Evolutionary conservation across 2,329 filamentous ascomycete genomes (phyloP).

Genomic region (Pezicula carpinea): DNA sequence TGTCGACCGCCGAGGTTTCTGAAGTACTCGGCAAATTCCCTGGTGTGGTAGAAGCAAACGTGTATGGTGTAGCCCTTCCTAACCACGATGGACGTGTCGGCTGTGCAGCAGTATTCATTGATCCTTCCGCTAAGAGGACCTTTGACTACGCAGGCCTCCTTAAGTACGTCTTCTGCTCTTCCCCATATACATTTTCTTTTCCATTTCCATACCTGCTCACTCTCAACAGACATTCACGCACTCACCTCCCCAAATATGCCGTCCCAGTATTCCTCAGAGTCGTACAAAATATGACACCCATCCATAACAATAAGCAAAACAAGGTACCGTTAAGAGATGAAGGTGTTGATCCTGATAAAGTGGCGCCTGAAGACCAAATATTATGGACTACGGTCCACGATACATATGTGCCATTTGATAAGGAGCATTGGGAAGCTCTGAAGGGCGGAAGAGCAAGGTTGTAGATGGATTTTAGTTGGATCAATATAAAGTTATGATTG

Average conservation of each 20-base stretch:
- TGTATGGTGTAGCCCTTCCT: conserved; percentile 64
- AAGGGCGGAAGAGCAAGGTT: conserved; percentile 39
- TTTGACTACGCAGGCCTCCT: conserved; percentile 60
- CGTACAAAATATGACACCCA: conserved; percentile 52
- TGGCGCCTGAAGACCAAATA: conserved; percentile 36
- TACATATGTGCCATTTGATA: conserved; percentile 54
- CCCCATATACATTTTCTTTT: too few species aligned
- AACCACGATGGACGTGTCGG: conserved; percentile 65
- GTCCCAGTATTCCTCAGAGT: conserved; percentile 70
- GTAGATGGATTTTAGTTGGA: too few species aligned
- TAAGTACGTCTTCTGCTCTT: conserved; percentile 27
- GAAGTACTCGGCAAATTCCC: conserved; percentile 57
- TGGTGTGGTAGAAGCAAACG: conserved; percentile 60
- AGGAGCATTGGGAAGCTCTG: conserved; percentile 53
- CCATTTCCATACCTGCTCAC: neutral
- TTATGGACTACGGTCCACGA: conserved; percentile 55
- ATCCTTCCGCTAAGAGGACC: conserved; percentile 36
- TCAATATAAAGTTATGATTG: too few species aligned
- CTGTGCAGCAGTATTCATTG: conserved; percentile 58
- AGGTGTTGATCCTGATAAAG: conserved; percentile 54
- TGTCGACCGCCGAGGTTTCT: conserved; percentile 62
- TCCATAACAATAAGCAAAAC: conserved; percentile 78
- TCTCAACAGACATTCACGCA: conserved; percentile 49
- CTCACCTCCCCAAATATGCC: conserved; percentile 65
- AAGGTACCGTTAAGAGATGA: conserved; percentile 66